Conservation (phyloP, 768 basidiomycete genomes). For the Lactarius sp. region DNA sequence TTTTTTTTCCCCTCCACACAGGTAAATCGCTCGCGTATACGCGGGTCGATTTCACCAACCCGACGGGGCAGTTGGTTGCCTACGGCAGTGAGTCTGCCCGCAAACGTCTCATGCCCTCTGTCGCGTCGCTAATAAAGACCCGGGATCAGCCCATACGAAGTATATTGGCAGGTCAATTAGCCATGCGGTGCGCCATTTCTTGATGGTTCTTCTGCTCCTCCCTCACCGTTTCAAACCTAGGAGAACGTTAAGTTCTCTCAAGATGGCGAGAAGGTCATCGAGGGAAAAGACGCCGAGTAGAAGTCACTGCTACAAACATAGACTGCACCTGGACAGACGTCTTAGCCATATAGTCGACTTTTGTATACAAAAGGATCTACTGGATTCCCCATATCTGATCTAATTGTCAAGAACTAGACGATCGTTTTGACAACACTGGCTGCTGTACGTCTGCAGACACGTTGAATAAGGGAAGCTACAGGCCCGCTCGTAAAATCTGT, state of each 20-base stretch:
- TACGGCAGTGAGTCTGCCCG: constrained; percentile 59
- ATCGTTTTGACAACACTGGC: background rate
- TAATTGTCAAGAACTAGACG: background rate
- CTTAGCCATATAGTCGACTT: background rate
- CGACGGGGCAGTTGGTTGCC: constrained; percentile 64
- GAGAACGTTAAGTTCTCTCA: constrained; percentile 74
- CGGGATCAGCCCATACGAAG: constrained; percentile 69
- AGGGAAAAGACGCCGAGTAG: constrained; percentile 52
- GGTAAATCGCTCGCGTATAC: constrained; percentile 80
- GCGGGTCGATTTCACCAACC: constrained; percentile 66
- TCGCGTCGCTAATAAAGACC: constrained; percentile 13
- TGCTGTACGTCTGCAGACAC: background rate
- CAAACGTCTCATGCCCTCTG: background rate
- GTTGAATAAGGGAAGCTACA: background rate
- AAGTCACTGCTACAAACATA: constrained; percentile 22
- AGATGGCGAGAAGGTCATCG: constrained; percentile 67
- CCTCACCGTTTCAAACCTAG: constrained; percentile 36
- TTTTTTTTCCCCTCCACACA: constrained; percentile 29
- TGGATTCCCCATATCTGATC: background rate
- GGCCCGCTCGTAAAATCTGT: too few relatives aligned
- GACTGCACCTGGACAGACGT: background rate
- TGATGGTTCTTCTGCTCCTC: constrained; percentile 36
- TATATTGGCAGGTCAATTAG: constrained; percentile 67
- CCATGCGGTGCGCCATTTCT: constrained; percentile 34
- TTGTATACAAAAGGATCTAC: background rate